These are phyloP conservation scores for Colletotrichum sp. DNA, from an alignment of 2,329 filamentous ascomycete genomes.

Conservation along the genomic window DNA sequence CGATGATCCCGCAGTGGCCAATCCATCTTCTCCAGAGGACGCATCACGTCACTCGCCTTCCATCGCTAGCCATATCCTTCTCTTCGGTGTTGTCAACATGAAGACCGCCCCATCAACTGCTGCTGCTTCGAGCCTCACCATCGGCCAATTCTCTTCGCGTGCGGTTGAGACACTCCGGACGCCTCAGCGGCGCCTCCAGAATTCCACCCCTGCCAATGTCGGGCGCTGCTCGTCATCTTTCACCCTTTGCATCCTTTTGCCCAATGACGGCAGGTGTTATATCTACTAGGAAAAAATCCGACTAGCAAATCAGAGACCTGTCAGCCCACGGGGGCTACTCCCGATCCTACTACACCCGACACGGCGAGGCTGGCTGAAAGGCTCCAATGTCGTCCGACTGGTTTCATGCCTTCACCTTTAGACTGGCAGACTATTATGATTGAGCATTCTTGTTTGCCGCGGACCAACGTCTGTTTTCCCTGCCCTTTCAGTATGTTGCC, in stretches of 20 bases:
- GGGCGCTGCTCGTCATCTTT: not conserved
- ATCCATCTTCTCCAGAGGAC: not conserved
- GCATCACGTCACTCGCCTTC: not conserved
- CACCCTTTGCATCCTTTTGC: not conserved
- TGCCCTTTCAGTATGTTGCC: not conserved
- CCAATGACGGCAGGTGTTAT: not conserved
- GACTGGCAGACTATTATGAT: not conserved
- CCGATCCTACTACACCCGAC: not conserved
- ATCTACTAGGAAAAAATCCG: not conserved
- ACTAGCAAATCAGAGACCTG: not conserved
- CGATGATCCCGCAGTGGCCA: not conserved
- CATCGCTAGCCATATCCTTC: not conserved
- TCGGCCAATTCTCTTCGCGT: not conserved
- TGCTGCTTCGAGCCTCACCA: not conserved
- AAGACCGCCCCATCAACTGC: not conserved
- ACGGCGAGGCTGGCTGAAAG: not conserved
- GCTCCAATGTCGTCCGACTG: not conserved
- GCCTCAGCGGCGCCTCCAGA: not conserved
- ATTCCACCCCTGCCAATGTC: not conserved
- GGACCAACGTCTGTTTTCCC: not conserved
- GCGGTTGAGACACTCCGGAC: not conserved
- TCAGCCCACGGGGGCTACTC: not conserved
- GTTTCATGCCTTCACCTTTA: not conserved
- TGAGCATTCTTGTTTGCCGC: not conserved
- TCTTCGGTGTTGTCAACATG: not conserved